Base-by-base conservation (phyloP, 768 basidiomycete species). In the Crepidotus variabilis region DNA sequence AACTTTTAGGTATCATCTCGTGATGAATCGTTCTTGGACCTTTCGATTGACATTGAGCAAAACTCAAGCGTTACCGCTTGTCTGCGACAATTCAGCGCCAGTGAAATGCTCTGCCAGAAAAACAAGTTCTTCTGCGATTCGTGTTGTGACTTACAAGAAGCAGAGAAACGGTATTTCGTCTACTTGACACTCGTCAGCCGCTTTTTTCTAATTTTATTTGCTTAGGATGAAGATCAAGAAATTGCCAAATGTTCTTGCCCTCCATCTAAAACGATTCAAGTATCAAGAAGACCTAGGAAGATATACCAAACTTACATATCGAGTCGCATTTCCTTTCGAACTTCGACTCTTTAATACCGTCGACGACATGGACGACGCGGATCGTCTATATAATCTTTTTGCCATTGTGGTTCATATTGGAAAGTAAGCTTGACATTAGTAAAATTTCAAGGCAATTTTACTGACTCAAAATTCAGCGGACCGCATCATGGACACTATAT, bases 401-500 rank as follows among this genome's bases (percentile, higher is more conserved):
- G 94, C 92, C 13, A 92, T 98, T 56, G 95, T 99, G 33, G 93
- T 99, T n/a, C 97, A 99, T 72, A 95, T 99, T 61, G 97, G 97
- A 81, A 90, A 85, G 95, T 96, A 72, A 67, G 92, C 86, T 14
- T 16, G 6, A n/a, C 24, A 18, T 24, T 14, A 24, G 56, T 47
- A n/a, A 24, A 68, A 61, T 45, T 51, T 54, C 61, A 28, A 54
- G 53, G 32, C 57, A 18, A 60, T 6, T 20, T 34, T 20, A 13
- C 58, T 57, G 50, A 59, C 57, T 48, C 47, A 55, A 24, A 58
- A 63, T 43, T 23, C 43, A 97, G 95, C 65, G 96, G 96, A 5
- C 94, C 94, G n/a, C 90, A 97, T 68, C 97, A 98, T 65, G 97
- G 97, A 0, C 97, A 99, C 75, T 99, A 99, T 70, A 86, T 98